Base-by-base conservation (phyloP, 2,329 filamentous ascomycete genomes). In the Thielaviopsis punctulata region DNA sequence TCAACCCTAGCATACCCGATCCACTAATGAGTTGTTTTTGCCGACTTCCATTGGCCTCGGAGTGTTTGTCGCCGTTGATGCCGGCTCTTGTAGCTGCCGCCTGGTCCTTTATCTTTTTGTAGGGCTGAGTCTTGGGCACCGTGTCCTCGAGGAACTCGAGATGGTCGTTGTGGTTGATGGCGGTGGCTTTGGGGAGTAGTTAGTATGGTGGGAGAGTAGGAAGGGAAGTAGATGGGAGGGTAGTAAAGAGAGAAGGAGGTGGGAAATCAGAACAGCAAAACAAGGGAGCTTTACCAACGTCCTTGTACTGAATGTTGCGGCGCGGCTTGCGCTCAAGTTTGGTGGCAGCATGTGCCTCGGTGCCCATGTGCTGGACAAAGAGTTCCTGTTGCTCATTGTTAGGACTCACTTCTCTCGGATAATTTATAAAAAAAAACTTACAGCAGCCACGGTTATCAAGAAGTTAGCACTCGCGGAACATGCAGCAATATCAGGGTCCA, bases 391-490 rank as follows among this genome's bases (percentile, higher is more conserved):
- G 12, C 30, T 9, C 4, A 36, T 36, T 15, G n/a, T 23, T 13
- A 4, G 10, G 23, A 33, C 7, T 24, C 27, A 48, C 36, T 5
- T 10, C 27, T 23, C 13, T 8, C 2, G 12, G 4, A 27, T 13
- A 27, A 23, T 18, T 45, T 4, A 19, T 19, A n/a, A n/a, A 5
- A 18, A n/a, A 39, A 21, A 41, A 63, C 75, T 58, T 66, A 86
- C 84, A 3, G 92, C 89, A 21, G 92, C 92, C 55, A 95, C 75
- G 1, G 90, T 89, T 61, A 96, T 93, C 53, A 90, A 81, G 65
- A 96, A 96, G 19, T 89, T 85, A 51, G 90, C 90, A 62, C 94
- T 94, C 66, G 89, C 94, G 46, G 89, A 94, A 66, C 87, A 94
- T 63, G 85, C 78, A 57, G 72, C 73, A 56, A 95, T 84, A 57